A percentile compares a stretch with the other conserved stretches of the same genome.
phyloP scores from a whole-genome alignment of 129 eudicot genomes.

The Escallonia rubra region DNA sequence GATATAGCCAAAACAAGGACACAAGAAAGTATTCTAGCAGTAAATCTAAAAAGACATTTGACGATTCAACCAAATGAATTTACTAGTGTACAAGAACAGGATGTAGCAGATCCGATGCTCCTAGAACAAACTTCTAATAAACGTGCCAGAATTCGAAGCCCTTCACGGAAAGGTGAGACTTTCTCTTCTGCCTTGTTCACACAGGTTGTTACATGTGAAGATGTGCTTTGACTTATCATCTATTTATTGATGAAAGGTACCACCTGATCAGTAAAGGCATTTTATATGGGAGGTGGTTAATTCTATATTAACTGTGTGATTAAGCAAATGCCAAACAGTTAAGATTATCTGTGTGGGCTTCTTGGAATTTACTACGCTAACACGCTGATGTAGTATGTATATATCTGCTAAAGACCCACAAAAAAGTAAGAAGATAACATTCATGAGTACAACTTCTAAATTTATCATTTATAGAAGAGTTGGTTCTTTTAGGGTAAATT shows the following conservation, averaged over 20 bases:
- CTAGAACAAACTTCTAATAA: constrained; percentile 14
- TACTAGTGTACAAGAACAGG: constrained; percentile 10
- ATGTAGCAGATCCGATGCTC: constrained; percentile 17
- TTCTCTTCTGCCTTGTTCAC: not conserved
- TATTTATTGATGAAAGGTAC: not conserved
- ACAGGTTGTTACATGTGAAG: not conserved
- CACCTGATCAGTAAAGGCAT: not conserved
- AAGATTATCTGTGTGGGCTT: no score
- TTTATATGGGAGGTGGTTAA: not conserved
- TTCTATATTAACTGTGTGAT: no score
- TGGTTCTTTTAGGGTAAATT: no score
- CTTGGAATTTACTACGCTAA: no score
- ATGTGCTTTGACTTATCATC: not conserved
- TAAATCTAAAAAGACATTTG: constrained; percentile 11
- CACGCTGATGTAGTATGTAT: no score
- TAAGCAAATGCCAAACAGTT: no score
- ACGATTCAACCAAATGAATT: constrained; percentile 17
- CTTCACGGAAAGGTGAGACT: constrained; percentile 35
- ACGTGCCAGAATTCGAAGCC: constrained; percentile 11
- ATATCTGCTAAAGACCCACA: no score
- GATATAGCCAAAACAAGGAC: constrained; percentile 38
- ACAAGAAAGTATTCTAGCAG: constrained; percentile 28
- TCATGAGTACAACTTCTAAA: no score
- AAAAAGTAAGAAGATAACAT: no score
- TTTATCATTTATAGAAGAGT: no score